phyloP scores from a whole-genome alignment of 2,329 filamentous ascomycete genomes.

The Stemphylium beticola region DNA sequence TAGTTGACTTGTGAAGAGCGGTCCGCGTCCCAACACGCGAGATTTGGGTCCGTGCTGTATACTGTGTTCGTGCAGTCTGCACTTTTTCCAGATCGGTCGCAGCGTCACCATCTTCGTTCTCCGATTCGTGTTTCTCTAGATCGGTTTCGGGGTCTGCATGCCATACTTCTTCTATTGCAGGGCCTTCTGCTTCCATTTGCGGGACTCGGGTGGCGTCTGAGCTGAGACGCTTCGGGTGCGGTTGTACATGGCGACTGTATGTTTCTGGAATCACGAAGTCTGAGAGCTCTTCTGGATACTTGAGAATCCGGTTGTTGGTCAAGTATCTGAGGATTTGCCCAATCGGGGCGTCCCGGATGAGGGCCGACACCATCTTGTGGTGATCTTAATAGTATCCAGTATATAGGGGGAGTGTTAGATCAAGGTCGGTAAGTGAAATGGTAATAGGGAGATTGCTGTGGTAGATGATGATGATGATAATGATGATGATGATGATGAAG shows the following conservation, averaged over 20 bases:
- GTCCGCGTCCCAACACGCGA: conserved; percentile 47
- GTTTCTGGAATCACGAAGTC: conserved; percentile 60
- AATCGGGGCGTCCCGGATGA: conserved; percentile 63
- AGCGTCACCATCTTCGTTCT: conserved; percentile 25
- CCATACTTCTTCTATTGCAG: conserved; percentile 31
- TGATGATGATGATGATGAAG: background rate
- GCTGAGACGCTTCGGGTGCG: conserved; percentile 18
- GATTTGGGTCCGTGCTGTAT: conserved; percentile 37
- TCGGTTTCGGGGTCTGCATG: conserved; percentile 33
- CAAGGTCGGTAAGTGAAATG: background rate
- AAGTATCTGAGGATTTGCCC: conserved; percentile 65
- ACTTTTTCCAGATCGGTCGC: conserved; percentile 43
- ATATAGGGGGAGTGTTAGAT: background rate
- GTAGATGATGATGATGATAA: no score
- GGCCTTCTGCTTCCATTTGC: conserved; percentile 23
- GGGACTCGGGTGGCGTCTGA: conserved; percentile 12
- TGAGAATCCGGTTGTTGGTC: conserved; percentile 60
- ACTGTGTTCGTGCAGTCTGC: conserved; percentile 34
- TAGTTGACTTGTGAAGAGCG: conserved; percentile 45
- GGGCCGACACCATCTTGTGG: conserved; percentile 1
- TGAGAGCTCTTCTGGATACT: conserved; percentile 65
- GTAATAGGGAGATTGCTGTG: background rate
- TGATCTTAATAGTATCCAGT: background rate
- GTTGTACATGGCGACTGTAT: conserved; percentile 42
- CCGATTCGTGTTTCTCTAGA: conserved; percentile 28